A percentile compares a stretch with the other conserved stretches of the same genome.
Evolutionary conservation across 164 flowering plant genomes (phyloP).

Genomic region (Saururus chinensis): DNA sequence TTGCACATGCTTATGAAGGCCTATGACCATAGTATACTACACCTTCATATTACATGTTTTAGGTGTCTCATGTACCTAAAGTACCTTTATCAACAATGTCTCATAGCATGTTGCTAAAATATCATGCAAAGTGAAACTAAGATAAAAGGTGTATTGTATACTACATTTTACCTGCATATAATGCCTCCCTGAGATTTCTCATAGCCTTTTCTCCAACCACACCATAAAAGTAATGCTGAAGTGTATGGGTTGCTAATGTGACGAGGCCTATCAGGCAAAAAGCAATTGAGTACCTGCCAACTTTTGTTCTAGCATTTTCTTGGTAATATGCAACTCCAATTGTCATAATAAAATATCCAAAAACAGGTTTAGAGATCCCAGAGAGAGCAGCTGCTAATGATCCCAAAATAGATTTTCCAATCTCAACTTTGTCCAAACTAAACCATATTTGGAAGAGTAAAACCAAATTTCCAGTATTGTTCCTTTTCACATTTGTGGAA

Average conservation of each 20-base stretch:
- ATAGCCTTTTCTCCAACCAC: slow-evolving; percentile 63
- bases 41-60: no score
- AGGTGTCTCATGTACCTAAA: no score
- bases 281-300: slow-evolving; percentile 33
- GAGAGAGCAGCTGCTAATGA: slow-evolving; percentile 58
- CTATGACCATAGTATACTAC: no score
- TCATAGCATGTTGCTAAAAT: no score
- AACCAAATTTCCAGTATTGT: slow-evolving; percentile 8
- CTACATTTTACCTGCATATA: slow-evolving; percentile 39
- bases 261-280: slow-evolving; percentile 43
- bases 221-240: slow-evolving; percentile 63
- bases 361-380: slow-evolving; percentile 68
- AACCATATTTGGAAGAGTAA: slow-evolving; percentile 22
- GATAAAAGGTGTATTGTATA: no score
- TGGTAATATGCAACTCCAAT: slow-evolving; percentile 53
- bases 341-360: slow-evolving; percentile 67
- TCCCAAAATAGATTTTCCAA: slow-evolving; percentile 33
- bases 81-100: no score
- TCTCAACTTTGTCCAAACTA: slow-evolving; percentile 13
- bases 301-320: slow-evolving; percentile 22
- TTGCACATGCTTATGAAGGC: no score
- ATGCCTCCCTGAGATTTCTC: slow-evolving; percentile 43
- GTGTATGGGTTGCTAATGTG: slow-evolving; percentile 40
- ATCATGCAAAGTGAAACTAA: no score
- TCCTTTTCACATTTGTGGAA: slow-evolving; percentile 3